Evolutionary conservation across 306 rosid genomes (phyloP).

Genomic region (Oxytropis ochrocephala): DNA sequence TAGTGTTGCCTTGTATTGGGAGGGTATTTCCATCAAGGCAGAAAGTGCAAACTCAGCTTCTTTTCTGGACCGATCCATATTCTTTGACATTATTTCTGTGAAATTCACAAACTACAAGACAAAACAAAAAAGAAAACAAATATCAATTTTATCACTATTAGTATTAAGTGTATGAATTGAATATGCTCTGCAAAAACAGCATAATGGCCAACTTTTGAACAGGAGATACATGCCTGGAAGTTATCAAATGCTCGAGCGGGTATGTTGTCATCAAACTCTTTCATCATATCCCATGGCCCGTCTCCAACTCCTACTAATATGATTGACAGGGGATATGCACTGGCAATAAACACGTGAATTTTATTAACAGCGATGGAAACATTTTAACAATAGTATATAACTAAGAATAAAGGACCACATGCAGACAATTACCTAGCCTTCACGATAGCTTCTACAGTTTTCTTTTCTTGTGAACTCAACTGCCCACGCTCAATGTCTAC

Average conservation of each 20-base stretch:
- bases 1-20: constrained; percentile 83
- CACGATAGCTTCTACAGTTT: constrained; percentile 87
- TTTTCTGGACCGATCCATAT: constrained; percentile 60
- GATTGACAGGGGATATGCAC: constrained; percentile 79
- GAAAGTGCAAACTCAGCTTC: constrained; percentile 86
- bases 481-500: constrained; percentile 70
- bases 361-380: not conserved
- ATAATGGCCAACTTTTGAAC: constrained; percentile 6
- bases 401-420: not conserved
- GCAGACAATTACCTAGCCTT: constrained; percentile 67
- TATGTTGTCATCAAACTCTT: constrained; percentile 83
- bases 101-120: constrained; percentile 81
- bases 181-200: not conserved
- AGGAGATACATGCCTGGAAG: constrained; percentile 62
- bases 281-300: constrained; percentile 99
- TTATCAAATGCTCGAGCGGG: constrained; percentile 91
- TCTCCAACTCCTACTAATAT: constrained; percentile 95
- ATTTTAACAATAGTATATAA: not conserved
- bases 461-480: constrained; percentile 82
- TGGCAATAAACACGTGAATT: constrained; percentile 23
- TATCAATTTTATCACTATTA: not conserved
- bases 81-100: constrained; percentile 84
- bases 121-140: constrained; percentile 18
- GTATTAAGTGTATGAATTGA: not conserved
- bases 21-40: constrained; percentile 91